Evolutionary conservation across 176 grass and related monocot genomes (phyloP), one percentile per base, ranked within the genome.

Genomic region (Bonia amplexicaulis): DNA sequence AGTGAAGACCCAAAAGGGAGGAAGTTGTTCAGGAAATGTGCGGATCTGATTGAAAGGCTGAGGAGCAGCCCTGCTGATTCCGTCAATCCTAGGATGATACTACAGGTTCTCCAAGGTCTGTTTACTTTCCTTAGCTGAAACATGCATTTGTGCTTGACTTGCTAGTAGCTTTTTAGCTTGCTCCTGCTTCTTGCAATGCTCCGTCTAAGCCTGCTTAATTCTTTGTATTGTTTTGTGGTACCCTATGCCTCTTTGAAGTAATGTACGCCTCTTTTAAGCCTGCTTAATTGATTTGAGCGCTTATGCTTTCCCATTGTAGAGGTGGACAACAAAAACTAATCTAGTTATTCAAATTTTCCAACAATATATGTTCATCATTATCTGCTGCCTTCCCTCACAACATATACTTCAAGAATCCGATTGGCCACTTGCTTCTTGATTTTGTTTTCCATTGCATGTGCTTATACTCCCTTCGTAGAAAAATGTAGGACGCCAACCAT

Each of bases 1-100:
- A 94, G 93, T 46, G 93, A 99, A 73, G 93, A 99, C 45, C 59
- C 74, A 29, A 99, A 90, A 79, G 97, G 97, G 6, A 94, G 90
- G 80, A 87, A 91, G 54, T 59, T 99, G 57, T 92, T 82, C 60
- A 87, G 75, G 88, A 99, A 99, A 85, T 96, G 93, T 60, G 39
- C 46, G 5, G 87, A 91, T 76, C 84, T 99, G 84, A 86, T 99
- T 72, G 97, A 99, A 27, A 90, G 91, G 70, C 85, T 99, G 79
- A 94, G 84, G 66, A 78, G 52, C 13, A 83, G 90, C 22, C 69
- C 82, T 45, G 69, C 89, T 40, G 97, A 96, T 89, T 83, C 91
- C 49, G 80, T 89, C 51, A 91, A 87, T 86, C 93, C 90, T 92
- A 91, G 91, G 81, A 79, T 88, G 81, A 89, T 99, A 51, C 65